Evolutionary conservation across 768 basidiomycete species (phyloP), one percentile per base, ranked within the genome.

Genomic region (Phlebiopsis gigantea): DNA sequence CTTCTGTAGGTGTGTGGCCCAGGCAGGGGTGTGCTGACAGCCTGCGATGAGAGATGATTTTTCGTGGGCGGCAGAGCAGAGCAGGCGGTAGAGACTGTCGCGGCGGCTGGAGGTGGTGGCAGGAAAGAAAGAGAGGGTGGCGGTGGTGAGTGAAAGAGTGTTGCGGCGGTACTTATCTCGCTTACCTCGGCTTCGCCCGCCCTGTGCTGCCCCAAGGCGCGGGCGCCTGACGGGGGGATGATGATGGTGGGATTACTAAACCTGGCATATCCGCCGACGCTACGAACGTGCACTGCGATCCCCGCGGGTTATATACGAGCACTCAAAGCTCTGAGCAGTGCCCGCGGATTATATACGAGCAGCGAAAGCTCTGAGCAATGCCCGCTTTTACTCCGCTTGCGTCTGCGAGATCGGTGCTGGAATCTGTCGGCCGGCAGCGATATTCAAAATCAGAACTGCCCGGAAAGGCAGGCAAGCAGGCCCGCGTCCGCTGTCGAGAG

Each of bases 91-190:
- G 55, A 65, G 47, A 48, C 64, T 65, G n/a, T 29, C 4, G 43
- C 9, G 44, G 19, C 25, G 30, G 45, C 19, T 9, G 57, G 28
- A 47, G 56, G 53, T 61, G 54, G 59, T 61, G 63, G 63, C 61
- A n/a, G 61, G 60, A 57, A 49, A 59, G 55, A 53, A 50, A 52
- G 60, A 39, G 14, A 46, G 44, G 25, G 56, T 17, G 57, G 53
- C 57, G 56, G 57, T 59, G 61, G 61, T 54, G 53, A 59, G 57
- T 55, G 45, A 52, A 59, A 39, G 10, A 51, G 47, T 24, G 53
- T 39, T 45, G 53, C 58, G 57, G 61, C 56, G 64, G 58, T 49
- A 61, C 60, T 62, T 64, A 64, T 64, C 61, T 54, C 60, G 34
- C 34, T 52, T 43, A 65, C 64, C 64, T 65, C 59, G 61, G 62